phyloP scores from a whole-genome alignment of 345 rosid genomes.

The Ceriops tagal region DNA sequence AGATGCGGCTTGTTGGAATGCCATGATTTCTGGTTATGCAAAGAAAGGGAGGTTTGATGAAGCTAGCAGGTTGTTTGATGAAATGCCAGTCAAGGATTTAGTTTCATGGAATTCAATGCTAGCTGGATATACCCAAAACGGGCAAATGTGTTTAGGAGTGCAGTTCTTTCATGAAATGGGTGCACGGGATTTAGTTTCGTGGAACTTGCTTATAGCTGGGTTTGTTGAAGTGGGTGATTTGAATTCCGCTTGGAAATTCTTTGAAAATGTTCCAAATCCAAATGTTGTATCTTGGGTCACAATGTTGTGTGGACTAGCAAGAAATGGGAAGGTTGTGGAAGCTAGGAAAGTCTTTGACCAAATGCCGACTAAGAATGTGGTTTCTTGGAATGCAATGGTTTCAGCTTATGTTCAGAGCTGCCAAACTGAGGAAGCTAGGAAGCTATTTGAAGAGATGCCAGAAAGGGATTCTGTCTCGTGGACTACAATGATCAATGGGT shows the following conservation, averaged over 20 bases:
- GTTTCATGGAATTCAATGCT: slow-evolving; percentile 50
- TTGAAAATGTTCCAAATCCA: slow-evolving; percentile 27
- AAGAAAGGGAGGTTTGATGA: slow-evolving; percentile 34
- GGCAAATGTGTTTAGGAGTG: slow-evolving; percentile 19
- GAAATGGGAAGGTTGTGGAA: slow-evolving; percentile 22
- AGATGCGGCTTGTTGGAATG: slow-evolving; percentile 39
- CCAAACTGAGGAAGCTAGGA: slow-evolving; percentile 32
- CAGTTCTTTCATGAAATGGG: slow-evolving; percentile 18
- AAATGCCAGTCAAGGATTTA: slow-evolving; percentile 34
- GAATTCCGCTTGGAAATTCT: slow-evolving; percentile 36
- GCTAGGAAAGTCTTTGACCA: slow-evolving; percentile 33
- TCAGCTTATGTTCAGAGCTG: slow-evolving; percentile 26
- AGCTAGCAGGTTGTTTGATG: slow-evolving; percentile 30
- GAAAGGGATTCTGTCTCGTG: slow-evolving; percentile 36
- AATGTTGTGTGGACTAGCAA: slow-evolving; percentile 35
- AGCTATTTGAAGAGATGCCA: slow-evolving; percentile 40
- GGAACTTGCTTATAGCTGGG: slow-evolving; percentile 38
- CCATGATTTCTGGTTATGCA: slow-evolving; percentile 38
- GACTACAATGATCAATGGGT: slow-evolving; percentile 43
- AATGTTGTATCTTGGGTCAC: slow-evolving; percentile 39
- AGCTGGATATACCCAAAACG: slow-evolving; percentile 29
- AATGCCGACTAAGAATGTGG: slow-evolving; percentile 35
- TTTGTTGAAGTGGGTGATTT: slow-evolving; percentile 27
- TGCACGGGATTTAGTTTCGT: slow-evolving; percentile 21
- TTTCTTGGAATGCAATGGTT: slow-evolving; percentile 47